Percentiles rank a stretch among this genome's conserved stretches.
These are phyloP conservation scores for Spinellus fusiger DNA, from an alignment of 192 early-diverging fungal genomes.

Conservation along the genomic window DNA sequence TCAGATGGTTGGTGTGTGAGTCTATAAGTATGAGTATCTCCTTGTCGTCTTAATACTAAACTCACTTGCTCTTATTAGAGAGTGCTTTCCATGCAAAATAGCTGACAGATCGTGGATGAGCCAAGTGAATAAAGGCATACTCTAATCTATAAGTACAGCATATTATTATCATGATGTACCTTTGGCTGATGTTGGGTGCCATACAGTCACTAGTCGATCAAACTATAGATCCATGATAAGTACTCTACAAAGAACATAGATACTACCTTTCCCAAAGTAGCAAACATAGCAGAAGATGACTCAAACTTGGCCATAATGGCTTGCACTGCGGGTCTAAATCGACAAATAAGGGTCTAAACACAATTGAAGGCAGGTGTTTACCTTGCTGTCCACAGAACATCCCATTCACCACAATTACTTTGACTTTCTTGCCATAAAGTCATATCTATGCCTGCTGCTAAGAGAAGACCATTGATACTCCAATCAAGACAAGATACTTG, in stretches of 20 bases:
- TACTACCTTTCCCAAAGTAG: conserved; percentile 53
- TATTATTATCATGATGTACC: not conserved
- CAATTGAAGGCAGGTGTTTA: not conserved
- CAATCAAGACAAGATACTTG: conserved; percentile 15
- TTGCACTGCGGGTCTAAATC: conserved; percentile 29
- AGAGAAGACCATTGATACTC: conserved; percentile 9
- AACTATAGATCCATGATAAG: conserved; percentile 27
- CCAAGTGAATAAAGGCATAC: conserved; percentile 55
- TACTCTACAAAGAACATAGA: not conserved
- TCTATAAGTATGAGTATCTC: not conserved
- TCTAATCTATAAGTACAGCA: conserved; percentile 13
- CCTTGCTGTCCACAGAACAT: conserved; percentile 3
- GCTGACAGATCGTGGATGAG: conserved; percentile 55
- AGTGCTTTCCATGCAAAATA: conserved; percentile 63
- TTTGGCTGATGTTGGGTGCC: conserved; percentile 37
- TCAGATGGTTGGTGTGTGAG: not conserved
- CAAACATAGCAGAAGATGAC: conserved; percentile 54
- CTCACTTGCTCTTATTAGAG: conserved; percentile 26
- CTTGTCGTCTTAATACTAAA: not conserved
- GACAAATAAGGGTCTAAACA: not conserved
- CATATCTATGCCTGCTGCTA: conserved; percentile 19
- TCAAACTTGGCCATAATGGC: conserved; percentile 51
- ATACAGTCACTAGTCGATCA: conserved; percentile 62
- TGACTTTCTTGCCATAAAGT: conserved; percentile 1
- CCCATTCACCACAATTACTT: not conserved